Conservation (phyloP, 1,284 basidiomycete species). For the Cutaneotrichosporon daszewskae region DNA sequence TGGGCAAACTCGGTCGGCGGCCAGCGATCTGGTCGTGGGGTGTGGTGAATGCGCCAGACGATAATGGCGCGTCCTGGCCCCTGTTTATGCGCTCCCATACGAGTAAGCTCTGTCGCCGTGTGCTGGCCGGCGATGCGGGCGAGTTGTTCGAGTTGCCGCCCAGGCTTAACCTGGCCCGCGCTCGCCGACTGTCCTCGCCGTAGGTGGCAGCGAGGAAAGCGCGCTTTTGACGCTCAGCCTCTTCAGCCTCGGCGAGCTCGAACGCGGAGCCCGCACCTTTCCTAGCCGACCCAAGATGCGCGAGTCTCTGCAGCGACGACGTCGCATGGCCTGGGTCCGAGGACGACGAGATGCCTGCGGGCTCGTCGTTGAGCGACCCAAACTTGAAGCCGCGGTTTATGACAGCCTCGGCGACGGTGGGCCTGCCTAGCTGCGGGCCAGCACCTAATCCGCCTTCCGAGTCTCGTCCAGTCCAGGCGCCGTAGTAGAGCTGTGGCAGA, state of each 20-base stretch:
- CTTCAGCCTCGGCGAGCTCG: conserved; percentile 38
- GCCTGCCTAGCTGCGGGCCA: neutral
- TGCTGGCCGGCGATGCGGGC: conserved; percentile 18
- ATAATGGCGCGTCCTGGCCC: neutral
- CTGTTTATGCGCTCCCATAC: conserved; percentile 36
- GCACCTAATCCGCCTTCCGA: neutral
- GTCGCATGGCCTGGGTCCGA: neutral
- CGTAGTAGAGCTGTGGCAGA: conserved; percentile 37
- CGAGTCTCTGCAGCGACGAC: conserved; percentile 10
- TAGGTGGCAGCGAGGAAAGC: conserved; percentile 45
- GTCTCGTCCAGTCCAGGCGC: conserved; percentile 26
- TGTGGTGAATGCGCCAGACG: neutral
- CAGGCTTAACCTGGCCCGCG: conserved; percentile 38
- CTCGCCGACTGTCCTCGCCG: conserved; percentile 36
- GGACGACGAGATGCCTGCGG: neutral
- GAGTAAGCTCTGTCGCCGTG: conserved; percentile 34
- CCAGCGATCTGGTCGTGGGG: conserved; percentile 1
- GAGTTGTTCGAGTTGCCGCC: conserved; percentile 24
- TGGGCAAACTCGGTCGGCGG: conserved; percentile 13
- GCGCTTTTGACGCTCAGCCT: conserved; percentile 43
- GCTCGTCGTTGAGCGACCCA: conserved; percentile 19
- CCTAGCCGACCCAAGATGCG: conserved; percentile 2
- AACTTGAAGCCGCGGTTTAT: conserved; percentile 28
- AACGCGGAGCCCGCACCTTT: conserved; percentile 24
- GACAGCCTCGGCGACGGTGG: conserved; percentile 15